Percentiles rank a stretch among this genome's conserved stretches.
Conservation (phyloP, 441 rosid species). For the Corymbia calophylla region DNA sequence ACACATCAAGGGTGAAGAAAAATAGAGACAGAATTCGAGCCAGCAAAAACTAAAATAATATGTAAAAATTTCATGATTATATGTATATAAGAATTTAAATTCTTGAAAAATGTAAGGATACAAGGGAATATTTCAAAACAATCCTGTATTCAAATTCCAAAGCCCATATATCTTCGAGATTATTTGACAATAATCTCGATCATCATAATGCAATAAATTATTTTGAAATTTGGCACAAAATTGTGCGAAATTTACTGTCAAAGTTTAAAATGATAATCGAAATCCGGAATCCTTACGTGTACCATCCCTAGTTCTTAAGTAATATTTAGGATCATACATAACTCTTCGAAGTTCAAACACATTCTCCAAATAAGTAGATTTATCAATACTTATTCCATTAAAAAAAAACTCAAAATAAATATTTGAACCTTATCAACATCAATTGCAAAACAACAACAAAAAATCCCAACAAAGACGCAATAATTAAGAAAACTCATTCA, state of each 20-base stretch:
- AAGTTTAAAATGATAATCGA: rapidly evolving
- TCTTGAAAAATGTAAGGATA: background rate
- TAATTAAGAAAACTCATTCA: background rate
- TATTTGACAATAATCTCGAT: background rate
- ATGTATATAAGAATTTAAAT: background rate
- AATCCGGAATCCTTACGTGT: rapidly evolving
- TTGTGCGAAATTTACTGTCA: background rate
- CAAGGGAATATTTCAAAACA: rapidly evolving
- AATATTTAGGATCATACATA: background rate
- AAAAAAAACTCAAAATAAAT: background rate
- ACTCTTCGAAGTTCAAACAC: background rate
- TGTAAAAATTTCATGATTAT: background rate
- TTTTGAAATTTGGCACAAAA: background rate
- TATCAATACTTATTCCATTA: background rate
- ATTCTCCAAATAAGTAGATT: background rate
- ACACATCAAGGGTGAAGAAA: background rate
- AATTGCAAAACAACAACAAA: background rate
- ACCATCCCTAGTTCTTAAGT: background rate
- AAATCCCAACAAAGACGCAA: background rate
- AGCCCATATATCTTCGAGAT: background rate
- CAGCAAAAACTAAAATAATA: background rate
- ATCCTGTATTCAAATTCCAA: background rate
- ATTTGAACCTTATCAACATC: rapidly evolving
- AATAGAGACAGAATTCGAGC: background rate
- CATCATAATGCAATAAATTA: background rate